Conservation (phyloP, 225 moss, liverwort and hornwort genomes). For the Sphagnum contortum region DNA sequence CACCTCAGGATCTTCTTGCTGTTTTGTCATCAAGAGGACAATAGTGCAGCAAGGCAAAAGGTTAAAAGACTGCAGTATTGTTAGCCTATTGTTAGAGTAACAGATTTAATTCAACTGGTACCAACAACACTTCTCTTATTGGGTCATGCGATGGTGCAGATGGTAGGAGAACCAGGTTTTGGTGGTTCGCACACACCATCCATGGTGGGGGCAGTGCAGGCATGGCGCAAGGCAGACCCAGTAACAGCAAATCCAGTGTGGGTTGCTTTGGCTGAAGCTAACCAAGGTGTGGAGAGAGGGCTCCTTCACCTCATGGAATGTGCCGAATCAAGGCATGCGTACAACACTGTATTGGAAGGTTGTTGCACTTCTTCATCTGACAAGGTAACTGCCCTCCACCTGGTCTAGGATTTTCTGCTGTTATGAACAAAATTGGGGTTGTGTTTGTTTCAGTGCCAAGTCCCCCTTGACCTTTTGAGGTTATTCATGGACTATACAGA, state of each 20-base stretch:
- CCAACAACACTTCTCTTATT: too few species aligned
- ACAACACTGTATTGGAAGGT: slow-evolving; percentile 33
- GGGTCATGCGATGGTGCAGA: slow-evolving; percentile 15
- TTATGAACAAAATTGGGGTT: too few species aligned
- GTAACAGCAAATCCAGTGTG: slow-evolving; percentile 53
- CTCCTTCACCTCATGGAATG: slow-evolving; percentile 48
- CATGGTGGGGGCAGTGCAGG: slow-evolving; percentile 88
- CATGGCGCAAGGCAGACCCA: slow-evolving; percentile 66
- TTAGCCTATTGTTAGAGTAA: too few species aligned
- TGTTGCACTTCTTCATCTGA: slow-evolving; percentile 59
- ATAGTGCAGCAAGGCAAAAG: too few species aligned
- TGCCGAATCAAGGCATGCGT: slow-evolving; percentile 37
- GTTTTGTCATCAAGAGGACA: too few species aligned
- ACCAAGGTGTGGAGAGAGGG: slow-evolving; percentile 67
- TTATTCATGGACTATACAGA: too few species aligned
- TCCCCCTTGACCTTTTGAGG: too few species aligned
- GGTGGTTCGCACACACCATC: slow-evolving; percentile 99
- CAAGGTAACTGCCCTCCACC: slow-evolving; percentile 34
- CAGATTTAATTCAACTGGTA: too few species aligned
- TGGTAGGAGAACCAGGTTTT: slow-evolving; percentile 93
- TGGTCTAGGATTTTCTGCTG: too few species aligned
- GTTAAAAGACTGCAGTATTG: too few species aligned
- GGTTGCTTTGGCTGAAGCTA: slow-evolving; percentile 73
- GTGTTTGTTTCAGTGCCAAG: too few species aligned
- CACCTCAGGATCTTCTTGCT: too few species aligned